Evolutionary conservation across 2,329 filamentous ascomycete species (phyloP).

Genomic region (Fusarium liriodendri): DNA sequence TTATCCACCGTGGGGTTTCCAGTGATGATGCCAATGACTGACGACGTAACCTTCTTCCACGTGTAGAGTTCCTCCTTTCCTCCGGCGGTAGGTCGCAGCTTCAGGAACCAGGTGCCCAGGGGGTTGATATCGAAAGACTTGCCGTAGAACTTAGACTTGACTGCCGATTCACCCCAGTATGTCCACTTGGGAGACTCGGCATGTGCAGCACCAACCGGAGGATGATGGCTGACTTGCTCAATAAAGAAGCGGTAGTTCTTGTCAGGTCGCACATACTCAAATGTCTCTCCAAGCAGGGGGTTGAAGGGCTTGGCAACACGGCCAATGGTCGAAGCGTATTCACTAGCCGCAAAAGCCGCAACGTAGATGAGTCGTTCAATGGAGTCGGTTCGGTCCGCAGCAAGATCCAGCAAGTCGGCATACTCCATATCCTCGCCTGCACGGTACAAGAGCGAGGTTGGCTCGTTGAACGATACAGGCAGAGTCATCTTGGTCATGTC

Average conservation of each 20-base stretch:
- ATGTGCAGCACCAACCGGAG: constrained; percentile 91
- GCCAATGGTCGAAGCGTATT: constrained; percentile 96
- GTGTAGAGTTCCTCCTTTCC: constrained; percentile 91
- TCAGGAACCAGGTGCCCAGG: constrained; percentile 96
- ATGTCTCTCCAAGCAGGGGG: constrained; percentile 93
- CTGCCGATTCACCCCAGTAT: constrained; percentile 95
- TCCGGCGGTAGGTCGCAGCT: constrained; percentile 78
- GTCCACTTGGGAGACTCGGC: constrained; percentile 95
- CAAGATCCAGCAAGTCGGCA: constrained; percentile 88
- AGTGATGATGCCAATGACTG: constrained; percentile 98
- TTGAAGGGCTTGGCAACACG: constrained; percentile 99
- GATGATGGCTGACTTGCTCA: constrained; percentile 98
- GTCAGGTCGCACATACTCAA: constrained; percentile 94
- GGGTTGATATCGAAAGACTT: constrained; percentile 98
- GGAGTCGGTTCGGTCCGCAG: constrained; percentile 85
- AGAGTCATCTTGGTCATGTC: constrained; percentile 99
- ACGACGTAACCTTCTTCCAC: constrained; percentile 98
- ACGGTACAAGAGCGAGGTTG: constrained; percentile 92
- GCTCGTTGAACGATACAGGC: constrained; percentile 98
- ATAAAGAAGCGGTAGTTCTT: constrained; percentile 99
- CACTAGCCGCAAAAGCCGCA: constrained; percentile 93
- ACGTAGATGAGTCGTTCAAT: constrained; percentile 95
- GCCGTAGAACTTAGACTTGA: constrained; percentile 97
- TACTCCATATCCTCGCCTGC: constrained; percentile 99
- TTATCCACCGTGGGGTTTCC: constrained; percentile 98